phyloP scores from a whole-genome alignment of 192 early-diverging fungal genomes.

The Thamnidium elegans region DNA sequence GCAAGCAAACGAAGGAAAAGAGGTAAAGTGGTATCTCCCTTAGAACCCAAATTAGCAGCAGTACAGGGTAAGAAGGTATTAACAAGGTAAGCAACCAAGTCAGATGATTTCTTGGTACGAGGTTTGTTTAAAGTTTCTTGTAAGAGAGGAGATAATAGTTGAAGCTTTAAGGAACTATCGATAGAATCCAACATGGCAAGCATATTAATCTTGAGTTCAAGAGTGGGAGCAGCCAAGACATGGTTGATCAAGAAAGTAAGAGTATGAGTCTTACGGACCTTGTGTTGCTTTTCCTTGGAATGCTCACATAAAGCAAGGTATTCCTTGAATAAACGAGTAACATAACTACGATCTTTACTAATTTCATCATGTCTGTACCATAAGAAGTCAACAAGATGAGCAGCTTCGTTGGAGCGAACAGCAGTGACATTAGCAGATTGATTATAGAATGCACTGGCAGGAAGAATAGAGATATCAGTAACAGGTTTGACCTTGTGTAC shows the following conservation, averaged over 20 bases:
- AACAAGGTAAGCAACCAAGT: constrained; percentile 45
- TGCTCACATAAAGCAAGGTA: constrained; percentile 14
- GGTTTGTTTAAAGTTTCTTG: constrained; percentile 45
- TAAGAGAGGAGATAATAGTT: constrained; percentile 58
- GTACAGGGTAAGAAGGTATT: constrained; percentile 51
- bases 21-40: constrained; percentile 44
- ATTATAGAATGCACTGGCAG: constrained; percentile 50
- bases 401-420: constrained; percentile 43
- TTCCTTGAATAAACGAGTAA: constrained; percentile 19
- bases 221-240: constrained; percentile 40
- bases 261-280: constrained; percentile 39
- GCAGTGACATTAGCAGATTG: constrained; percentile 11
- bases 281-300: constrained; percentile 22
- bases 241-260: constrained; percentile 56
- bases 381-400: constrained; percentile 50
- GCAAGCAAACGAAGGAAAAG: constrained; percentile 51
- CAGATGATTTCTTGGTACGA: constrained; percentile 29
- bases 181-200: constrained; percentile 48
- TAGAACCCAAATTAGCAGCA: constrained; percentile 44
- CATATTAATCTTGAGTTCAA: constrained; percentile 47
- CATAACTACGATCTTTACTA: constrained; percentile 40
- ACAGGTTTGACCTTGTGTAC: constrained; percentile 56
- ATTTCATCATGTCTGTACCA: constrained; percentile 45
- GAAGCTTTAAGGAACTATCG: constrained; percentile 56
- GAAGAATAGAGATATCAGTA: neutral